Evolutionary conservation across 1,139 yeast species (phyloP), one percentile per base, ranked within the genome.

Genomic region (Geotrichum candidum): DNA sequence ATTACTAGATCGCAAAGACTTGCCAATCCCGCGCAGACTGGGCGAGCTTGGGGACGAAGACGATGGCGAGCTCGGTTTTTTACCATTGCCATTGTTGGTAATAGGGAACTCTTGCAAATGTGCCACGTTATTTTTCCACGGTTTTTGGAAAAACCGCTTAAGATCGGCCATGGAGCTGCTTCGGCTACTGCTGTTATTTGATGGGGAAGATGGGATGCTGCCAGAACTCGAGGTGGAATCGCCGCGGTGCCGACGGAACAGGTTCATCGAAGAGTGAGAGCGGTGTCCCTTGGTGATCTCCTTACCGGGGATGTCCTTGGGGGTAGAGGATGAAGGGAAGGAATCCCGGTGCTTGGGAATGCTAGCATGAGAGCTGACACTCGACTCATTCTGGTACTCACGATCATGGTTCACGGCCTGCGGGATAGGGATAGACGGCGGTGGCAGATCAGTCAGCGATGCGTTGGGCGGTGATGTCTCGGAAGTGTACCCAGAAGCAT

Each of bases 81-180:
- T 31, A 23, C 23, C 22, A 25, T 33, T 54, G n/a, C 48, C 29
- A 15, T 31, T 53, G 33, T 15, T 23, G 41, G 54, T 29, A 5
- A 38, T 31, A 2, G 60, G 63, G 46, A 57, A 55, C 46, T 53
- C 57, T 27, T 45, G 59, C 57, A 57, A 50, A 53, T 46, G 64
- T 22, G 53, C 54, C 5, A 56, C 62, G 29, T 60, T 62, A 56
- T 63, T 65, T 58, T 66, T 69, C 71, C 70, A 68, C 18, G 70
- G 70, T 61, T 72, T 70, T 54, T 72, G 74, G 65, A 72, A 71
- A 58, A 72, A 72, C 46, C 74, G 68, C 57, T 69, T 72, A 52
- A 72, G 65, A 52, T 72, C 74, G 5, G 69, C 68, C 69, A 70
- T 69, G 7, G 74, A 72, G 4, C 52, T 22, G 10, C 54, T 51